Conservation (phyloP, 1,284 basidiomycete genomes). For the Uromyces viciae-fabae region DNA sequence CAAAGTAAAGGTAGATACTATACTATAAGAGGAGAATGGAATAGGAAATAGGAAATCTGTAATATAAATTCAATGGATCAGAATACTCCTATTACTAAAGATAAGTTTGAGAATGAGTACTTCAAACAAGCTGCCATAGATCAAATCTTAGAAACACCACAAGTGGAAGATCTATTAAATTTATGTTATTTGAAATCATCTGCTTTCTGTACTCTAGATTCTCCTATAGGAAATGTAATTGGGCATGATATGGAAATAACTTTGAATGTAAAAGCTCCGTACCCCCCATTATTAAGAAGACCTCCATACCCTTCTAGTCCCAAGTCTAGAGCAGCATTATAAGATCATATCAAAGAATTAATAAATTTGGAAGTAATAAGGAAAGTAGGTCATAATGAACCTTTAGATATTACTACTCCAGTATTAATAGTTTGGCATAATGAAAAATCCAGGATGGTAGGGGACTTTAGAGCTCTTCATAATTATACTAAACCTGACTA, state of each 20-base stretch:
- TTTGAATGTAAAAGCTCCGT: neutral
- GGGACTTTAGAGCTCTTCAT: too few relatives aligned
- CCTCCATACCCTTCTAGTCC: neutral
- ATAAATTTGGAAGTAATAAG: too few relatives aligned
- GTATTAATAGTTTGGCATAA: too few relatives aligned
- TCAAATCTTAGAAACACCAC: neutral
- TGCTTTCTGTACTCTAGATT: neutral
- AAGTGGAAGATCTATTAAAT: neutral
- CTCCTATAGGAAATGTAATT: neutral
- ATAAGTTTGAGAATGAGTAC: neutral
- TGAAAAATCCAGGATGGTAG: too few relatives aligned
- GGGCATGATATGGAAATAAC: neutral
- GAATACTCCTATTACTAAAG: too few relatives aligned
- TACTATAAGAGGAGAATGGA: neutral
- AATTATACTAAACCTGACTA: too few relatives aligned
- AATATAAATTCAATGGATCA: neutral
- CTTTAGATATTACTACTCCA: too few relatives aligned
- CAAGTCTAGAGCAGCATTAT: neutral
- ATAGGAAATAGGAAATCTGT: constrained; percentile 1
- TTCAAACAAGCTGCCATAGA: neutral
- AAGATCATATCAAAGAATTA: too few relatives aligned
- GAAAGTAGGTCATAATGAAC: too few relatives aligned
- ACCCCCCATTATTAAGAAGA: neutral
- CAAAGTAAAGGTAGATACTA: neutral
- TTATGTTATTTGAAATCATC: neutral